phyloP scores from a whole-genome alignment of 805 yeast genomes.

The Saccharomycopsis sp. region DNA sequence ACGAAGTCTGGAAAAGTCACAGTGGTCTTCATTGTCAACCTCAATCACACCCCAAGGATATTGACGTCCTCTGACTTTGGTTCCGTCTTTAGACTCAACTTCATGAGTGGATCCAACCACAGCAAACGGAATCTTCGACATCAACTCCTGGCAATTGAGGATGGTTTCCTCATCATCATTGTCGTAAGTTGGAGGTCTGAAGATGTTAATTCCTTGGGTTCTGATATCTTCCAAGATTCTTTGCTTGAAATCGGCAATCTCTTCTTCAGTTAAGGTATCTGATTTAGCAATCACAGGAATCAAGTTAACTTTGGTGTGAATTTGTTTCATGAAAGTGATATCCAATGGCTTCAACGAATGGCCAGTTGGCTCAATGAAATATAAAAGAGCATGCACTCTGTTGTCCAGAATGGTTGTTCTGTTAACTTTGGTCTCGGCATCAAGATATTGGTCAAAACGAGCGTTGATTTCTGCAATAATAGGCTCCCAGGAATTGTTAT shows the following conservation, averaged over 20 bases:
- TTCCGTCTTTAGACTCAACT: conserved; percentile 64
- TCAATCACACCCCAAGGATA: conserved; percentile 98
- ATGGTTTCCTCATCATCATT: conserved; percentile 81
- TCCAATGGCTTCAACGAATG: conserved; percentile 84
- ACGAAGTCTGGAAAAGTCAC: conserved; percentile 85
- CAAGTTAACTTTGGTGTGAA: conserved; percentile 86
- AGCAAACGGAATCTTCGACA: conserved; percentile 81
- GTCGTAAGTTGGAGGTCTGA: conserved; percentile 71
- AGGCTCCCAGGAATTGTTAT: conserved; percentile 78
- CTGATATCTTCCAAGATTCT: conserved; percentile 72
- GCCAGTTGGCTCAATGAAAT: conserved; percentile 88
- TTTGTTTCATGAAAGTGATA: conserved; percentile 76
- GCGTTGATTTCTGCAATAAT: conserved; percentile 81
- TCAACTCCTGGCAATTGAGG: conserved; percentile 56
- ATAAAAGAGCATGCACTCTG: conserved; percentile 88
- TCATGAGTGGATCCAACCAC: conserved; percentile 82
- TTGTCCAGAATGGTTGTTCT: conserved; percentile 68
- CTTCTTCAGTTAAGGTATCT: conserved; percentile 87
- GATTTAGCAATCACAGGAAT: conserved; percentile 94
- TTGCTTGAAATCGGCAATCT: conserved; percentile 66
- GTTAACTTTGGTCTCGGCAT: conserved; percentile 77
- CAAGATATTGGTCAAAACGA: conserved; percentile 84
- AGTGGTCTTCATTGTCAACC: conserved; percentile 89
- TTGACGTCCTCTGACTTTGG: conserved; percentile 74
- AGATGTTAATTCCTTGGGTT: conserved; percentile 66